Evolutionary conservation across 352 stramenopile genomes (phyloP), one percentile per base, ranked within the genome.

Genomic region (Pelagophyceae sp.): DNA sequence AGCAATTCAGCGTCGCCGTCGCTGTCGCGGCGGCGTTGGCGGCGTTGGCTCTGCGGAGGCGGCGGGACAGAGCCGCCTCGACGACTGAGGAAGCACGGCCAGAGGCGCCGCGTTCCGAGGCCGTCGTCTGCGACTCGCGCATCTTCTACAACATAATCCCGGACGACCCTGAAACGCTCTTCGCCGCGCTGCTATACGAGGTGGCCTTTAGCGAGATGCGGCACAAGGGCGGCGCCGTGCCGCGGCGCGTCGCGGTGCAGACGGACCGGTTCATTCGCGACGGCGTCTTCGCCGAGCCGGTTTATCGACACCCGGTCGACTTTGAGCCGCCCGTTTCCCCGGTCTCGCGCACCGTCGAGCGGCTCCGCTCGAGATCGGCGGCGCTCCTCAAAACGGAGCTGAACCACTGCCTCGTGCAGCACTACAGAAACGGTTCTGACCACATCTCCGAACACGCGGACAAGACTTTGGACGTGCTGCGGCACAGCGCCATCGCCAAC

Each of bases 301-400:
- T 78, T 3, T 78, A 78, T 76, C 20, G 74, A 3, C 74, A 78
- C 50, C 74, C 74, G 37, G 74, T 38, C 19, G 74, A 78, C 38
- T 19, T 29, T 6, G 27, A 78, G 71, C 74, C 74, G 29, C 3
- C 45, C 15, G 20, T 38, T 11, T 3, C 11, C 6, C 31, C 40
- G 15, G 76, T 67, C 58, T 17, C 23, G 23, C 58, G 11, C 15
- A 31, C 29, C 58, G 58, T 67, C 23, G 6, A 33, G 11, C 11
- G 11, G 58, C 6, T 33, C 11, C 23, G 23, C 23, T 6, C 11
- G 23, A 38, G 54, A 11, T 17, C 54, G 31, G 15, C 54, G 40
- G 74, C 58, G 5, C 20, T 50, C 27, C n/a, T n/a, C n/a, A n/a
- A n/a, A n/a, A n/a, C n/a, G n/a, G 15, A 37, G 38, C 25, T 78